Evolutionary conservation across 352 stramenopile genomes (phyloP), one percentile per base, ranked within the genome.

Genomic region (Peronospora tabacina): DNA sequence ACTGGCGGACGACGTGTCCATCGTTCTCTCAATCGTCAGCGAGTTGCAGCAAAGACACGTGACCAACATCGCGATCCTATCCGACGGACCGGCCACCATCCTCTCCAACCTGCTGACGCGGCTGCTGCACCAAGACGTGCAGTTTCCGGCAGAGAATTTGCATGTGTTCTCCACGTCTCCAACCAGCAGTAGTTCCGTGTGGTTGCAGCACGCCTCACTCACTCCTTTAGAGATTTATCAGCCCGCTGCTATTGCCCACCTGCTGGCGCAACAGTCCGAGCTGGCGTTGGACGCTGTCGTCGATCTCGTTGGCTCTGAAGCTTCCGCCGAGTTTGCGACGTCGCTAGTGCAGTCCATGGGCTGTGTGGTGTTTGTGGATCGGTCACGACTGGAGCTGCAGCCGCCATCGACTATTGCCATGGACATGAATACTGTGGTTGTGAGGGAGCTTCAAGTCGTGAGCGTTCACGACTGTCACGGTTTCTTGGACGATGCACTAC

Each of bases 341-440:
- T 55, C 47, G 5, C 20, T 76, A 15, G 51, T 80, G 36, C 66
- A 68, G 41, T 63, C 71, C n/a, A 72, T 82, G 66, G 68, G 71
- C 32, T 65, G 54, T 22, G 40, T 82, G 5, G 32, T 82, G 19
- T 36, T 74, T 11, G 63, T 75, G 11, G 66, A 77, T 17, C 52
- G 63, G 16, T 52, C 43, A 5, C 51, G 66, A 2, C 54, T 79
- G 15, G 55, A 78, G 16, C 38, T 62, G 37, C n/a, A 37, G 1
- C 64, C 68, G 7, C 63, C 54, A 7, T 28, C 49, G 9, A 58
- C 50, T 5, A 19, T 86, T 11, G 40, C 58, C 13, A 68, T 89
- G 58, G 66, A 87, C 50, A 77, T 90, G 70, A 90, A 90, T 35
- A 37, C 63, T 1, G 64, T 90, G 6, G 79, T 87, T 13, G 75